These are phyloP conservation scores for Cadophora sp. DNA, from an alignment of 2,329 filamentous ascomycete species.

Conservation along the genomic window DNA sequence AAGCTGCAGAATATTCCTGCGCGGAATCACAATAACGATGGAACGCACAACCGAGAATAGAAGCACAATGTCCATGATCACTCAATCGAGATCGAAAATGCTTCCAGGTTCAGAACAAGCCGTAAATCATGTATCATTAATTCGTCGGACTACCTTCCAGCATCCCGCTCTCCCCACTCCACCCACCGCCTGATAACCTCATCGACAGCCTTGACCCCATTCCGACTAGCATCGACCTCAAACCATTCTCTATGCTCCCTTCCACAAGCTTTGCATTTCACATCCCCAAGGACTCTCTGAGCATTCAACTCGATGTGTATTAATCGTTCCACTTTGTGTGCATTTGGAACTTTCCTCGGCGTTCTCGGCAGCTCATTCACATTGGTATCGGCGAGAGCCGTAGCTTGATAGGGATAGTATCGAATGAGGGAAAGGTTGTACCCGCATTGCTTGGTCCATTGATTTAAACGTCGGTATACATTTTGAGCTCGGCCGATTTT, in stretches of 20 bases:
- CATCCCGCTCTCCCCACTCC: constrained; percentile 61
- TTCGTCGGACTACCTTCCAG: constrained; percentile 10
- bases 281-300: constrained; percentile 59
- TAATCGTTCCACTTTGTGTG: constrained; percentile 85
- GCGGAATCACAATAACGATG: neutral
- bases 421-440: constrained; percentile 87
- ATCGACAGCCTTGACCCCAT: constrained; percentile 72
- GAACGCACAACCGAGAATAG: too few relatives aligned
- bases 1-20: too few relatives aligned
- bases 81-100: neutral
- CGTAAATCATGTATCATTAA: neutral
- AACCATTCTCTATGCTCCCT: constrained; percentile 95
- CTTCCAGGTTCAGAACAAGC: neutral
- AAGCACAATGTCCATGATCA: neutral
- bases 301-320: constrained; percentile 86
- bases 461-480: constrained; percentile 87
- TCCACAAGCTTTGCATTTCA: constrained; percentile 77
- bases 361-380: constrained; percentile 43
- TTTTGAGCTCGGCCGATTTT: constrained; percentile 77
- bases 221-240: constrained; percentile 77
- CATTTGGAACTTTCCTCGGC: constrained; percentile 80
- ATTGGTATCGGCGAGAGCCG: constrained; percentile 33
- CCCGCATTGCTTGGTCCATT: constrained; percentile 93
- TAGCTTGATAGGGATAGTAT: constrained; percentile 80
- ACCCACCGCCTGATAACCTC: constrained; percentile 85